Conservation (phyloP, 1,284 basidiomycete genomes). For the Pterulicium gracile region DNA sequence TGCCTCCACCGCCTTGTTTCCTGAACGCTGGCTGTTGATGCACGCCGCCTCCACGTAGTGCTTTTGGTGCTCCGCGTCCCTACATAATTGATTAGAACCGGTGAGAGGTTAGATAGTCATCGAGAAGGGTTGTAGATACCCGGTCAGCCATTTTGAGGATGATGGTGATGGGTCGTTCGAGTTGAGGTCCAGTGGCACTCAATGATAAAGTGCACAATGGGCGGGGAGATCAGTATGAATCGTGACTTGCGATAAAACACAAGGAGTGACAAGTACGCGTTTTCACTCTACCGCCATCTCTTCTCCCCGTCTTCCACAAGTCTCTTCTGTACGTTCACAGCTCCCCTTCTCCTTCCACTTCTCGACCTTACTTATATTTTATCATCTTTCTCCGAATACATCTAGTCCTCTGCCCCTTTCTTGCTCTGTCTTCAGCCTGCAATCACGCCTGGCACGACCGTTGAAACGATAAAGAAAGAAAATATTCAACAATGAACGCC, state of each 20-base stretch:
- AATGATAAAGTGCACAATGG: neutral
- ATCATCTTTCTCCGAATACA: neutral
- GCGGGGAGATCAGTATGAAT: neutral
- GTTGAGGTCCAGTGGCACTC: neutral
- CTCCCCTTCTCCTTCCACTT: neutral
- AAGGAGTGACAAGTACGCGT: neutral
- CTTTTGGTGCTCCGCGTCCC: conserved; percentile 38
- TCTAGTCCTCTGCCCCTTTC: neutral
- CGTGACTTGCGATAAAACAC: neutral
- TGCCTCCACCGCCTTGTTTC: conserved; percentile 24
- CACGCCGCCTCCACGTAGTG: conserved; percentile 14
- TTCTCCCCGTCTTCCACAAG: neutral
- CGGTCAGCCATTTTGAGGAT: conserved; percentile 45
- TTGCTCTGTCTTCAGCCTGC: too few species aligned
- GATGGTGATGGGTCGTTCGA: too few species aligned
- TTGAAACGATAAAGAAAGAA: neutral
- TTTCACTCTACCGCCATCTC: neutral
- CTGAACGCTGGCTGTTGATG: conserved; percentile 2
- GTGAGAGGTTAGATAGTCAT: too few species aligned
- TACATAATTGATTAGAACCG: conserved; percentile 28
- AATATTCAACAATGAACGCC: conserved; percentile 60
- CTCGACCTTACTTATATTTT: neutral
- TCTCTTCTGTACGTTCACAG: neutral
- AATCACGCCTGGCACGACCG: neutral
- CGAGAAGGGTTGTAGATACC: conserved; percentile 19